These are phyloP conservation scores for Petunia hybrid DNA, from an alignment of 305 asterid species.

Conservation along the genomic window DNA sequence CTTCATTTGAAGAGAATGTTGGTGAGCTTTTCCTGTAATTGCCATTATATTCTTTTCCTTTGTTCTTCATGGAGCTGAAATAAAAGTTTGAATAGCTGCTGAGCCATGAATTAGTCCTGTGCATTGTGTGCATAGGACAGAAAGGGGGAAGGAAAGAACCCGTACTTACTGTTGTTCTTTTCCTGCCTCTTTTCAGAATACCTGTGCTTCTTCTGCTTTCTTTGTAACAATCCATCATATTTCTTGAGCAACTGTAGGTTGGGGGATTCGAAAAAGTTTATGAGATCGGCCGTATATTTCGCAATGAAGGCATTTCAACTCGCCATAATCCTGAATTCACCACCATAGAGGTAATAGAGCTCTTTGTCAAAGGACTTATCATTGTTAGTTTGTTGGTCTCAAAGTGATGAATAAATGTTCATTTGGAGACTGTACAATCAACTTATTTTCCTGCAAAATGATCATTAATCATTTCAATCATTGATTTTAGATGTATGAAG, in stretches of 20 bases:
- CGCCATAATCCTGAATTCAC: conserved; percentile 99
- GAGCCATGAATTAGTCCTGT: conserved; percentile 18
- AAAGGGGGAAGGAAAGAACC: background rate
- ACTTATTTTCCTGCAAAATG: conserved; percentile 28
- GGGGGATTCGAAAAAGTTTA: conserved; percentile 99
- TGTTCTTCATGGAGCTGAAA: conserved; percentile 15
- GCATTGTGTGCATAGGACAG: conserved; percentile 20
- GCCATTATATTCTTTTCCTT: background rate
- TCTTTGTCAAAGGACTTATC: conserved; percentile 12
- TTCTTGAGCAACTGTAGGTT: conserved; percentile 57
- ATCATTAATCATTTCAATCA: conserved; percentile 33
- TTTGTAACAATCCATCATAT: conserved; percentile 34
- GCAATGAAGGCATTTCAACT: conserved; percentile 98
- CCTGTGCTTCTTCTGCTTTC: background rate
- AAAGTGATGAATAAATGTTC: background rate
- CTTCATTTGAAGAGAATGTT: conserved; percentile 99
- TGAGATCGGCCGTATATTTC: conserved; percentile 94
- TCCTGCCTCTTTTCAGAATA: background rate
- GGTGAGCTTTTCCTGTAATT: conserved; percentile 54
- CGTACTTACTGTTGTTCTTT: conserved; percentile 15
- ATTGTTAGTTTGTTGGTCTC: conserved; percentile 1
- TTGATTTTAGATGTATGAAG: conserved; percentile 83
- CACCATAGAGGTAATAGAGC: conserved; percentile 83
- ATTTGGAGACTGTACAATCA: conserved; percentile 19
- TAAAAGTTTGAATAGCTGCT: conserved; percentile 9